These are phyloP conservation scores for Lenwebbia sp. DNA, from an alignment of 345 rosid species.

Conservation along the genomic window DNA sequence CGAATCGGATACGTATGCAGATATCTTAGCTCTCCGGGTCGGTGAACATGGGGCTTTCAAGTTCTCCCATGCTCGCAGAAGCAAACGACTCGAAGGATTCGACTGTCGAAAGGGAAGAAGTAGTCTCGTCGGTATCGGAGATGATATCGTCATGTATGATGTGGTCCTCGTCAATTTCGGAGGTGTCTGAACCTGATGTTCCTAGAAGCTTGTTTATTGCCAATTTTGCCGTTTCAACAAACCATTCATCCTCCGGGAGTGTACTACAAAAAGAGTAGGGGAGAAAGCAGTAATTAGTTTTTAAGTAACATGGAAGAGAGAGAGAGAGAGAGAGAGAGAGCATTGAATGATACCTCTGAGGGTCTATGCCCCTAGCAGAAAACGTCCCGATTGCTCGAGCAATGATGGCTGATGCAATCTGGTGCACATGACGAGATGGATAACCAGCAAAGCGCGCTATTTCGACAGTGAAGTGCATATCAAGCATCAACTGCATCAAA, in stretches of 20 bases:
- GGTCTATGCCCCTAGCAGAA: constrained; percentile 71
- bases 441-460: constrained; percentile 95
- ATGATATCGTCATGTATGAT: constrained; percentile 25
- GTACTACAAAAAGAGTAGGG: constrained; percentile 19
- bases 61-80: constrained; percentile 94
- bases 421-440: constrained; percentile 73
- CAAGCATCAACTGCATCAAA: constrained; percentile 76
- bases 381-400: constrained; percentile 79
- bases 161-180: constrained; percentile 64
- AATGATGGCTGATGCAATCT: constrained; percentile 76
- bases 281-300: background rate
- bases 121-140: constrained; percentile 48
- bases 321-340: background rate
- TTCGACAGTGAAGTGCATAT: constrained; percentile 99
- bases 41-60: constrained; percentile 59
- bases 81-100: constrained; percentile 79
- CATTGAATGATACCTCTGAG: constrained; percentile 43
- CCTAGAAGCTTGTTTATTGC: constrained; percentile 79
- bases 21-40: constrained; percentile 49
- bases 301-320: background rate
- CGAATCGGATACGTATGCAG: background rate
- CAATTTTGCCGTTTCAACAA: constrained; percentile 79
- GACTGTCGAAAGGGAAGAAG: constrained; percentile 53
- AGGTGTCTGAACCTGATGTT: constrained; percentile 69
- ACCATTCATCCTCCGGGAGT: constrained; percentile 84